Evolutionary conservation across 116 monocot species (phyloP), one percentile per base, ranked within the genome.

Genomic region (Dioscorea cayenensis): DNA sequence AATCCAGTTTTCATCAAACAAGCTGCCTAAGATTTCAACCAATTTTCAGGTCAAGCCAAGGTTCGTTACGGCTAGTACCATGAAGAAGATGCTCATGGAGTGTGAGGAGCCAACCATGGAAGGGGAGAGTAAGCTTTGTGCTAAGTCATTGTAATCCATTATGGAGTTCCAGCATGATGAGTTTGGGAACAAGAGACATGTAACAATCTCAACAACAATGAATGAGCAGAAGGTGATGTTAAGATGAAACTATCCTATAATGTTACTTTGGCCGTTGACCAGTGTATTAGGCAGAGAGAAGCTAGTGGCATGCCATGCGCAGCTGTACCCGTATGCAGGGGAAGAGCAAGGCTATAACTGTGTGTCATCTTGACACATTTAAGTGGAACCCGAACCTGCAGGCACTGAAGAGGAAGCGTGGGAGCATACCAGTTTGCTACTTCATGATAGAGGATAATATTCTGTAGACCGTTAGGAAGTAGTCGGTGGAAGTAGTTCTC

Each of bases 311-410:
- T 25, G 25, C 25, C 25, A 25, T 25, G 25, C 25, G 25, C 25
- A 25, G 25, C 25, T 25, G 1, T 25, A 25, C 84, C 81, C 87
- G 82, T 48, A 27, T 28, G 19, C 51, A 43, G 25, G 32, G 62
- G n/a, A 61, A 52, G 38, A 79, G 75, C 7, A 75, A 66, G 76
- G 87, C 69, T 17, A 76, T 69, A 21, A 78, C 78, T 21, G 64
- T 74, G 37, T 84, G 87, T 65, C 87, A 88, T 50, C 36, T 23
- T 7, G 73, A 88, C 71, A 88, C 84, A 7, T 51, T 72, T 7
- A 12, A 1, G 36, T 84, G 87, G 87, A 88, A 84, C 69, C 85
- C 84, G 3, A 77, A 79, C 19, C 84, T 88, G 66, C 66, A 75
- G 70, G 68, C 84, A 75, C 84, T 85, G 21, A 75, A 75, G 49